These are phyloP conservation scores for Orbilia quercus DNA, from an alignment of 2,329 filamentous ascomycete species.

Conservation along the genomic window DNA sequence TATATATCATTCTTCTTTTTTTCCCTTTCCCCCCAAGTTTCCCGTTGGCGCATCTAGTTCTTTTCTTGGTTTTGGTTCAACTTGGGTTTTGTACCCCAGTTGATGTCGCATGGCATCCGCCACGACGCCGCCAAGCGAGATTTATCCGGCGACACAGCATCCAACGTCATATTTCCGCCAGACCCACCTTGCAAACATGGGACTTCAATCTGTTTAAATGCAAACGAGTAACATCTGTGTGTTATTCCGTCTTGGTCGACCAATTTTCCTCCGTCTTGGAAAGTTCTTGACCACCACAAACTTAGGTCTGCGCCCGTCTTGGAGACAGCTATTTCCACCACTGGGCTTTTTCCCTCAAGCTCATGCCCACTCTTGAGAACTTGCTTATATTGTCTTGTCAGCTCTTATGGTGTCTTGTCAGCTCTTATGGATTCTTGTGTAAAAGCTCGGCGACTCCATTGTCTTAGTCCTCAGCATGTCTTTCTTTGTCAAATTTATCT, in stretches of 20 bases:
- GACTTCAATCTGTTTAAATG: slow-evolving; percentile 8
- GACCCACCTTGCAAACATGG: not conserved
- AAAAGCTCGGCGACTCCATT: slow-evolving; percentile 31
- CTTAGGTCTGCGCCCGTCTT: slow-evolving; percentile 26
- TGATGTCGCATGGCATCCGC: not conserved
- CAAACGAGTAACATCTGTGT: slow-evolving; percentile 10
- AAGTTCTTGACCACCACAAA: slow-evolving; percentile 9
- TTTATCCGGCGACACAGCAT: slow-evolving; percentile 35
- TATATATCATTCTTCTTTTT: slow-evolving; percentile 1
- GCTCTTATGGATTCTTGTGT: slow-evolving; percentile 18
- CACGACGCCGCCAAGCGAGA: slow-evolving; percentile 33
- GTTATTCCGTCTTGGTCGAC: slow-evolving; percentile 47
- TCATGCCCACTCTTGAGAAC: slow-evolving; percentile 4
- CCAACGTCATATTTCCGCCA: slow-evolving; percentile 38
- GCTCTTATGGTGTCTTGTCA: slow-evolving; percentile 35
- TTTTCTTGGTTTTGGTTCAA: not conserved
- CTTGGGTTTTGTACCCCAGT: not conserved
- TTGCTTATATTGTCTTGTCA: slow-evolving; percentile 54
- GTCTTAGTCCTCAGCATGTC: not conserved
- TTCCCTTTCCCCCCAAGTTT: not conserved
- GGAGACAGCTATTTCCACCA: slow-evolving; percentile 42
- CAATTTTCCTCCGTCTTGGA: slow-evolving; percentile 50
- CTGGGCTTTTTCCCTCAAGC: slow-evolving; percentile 35
- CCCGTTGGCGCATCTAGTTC: not conserved
- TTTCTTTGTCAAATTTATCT: not conserved